These are phyloP conservation scores for Jatropha multifida DNA, from an alignment of 441 rosid species.

Conservation along the genomic window DNA sequence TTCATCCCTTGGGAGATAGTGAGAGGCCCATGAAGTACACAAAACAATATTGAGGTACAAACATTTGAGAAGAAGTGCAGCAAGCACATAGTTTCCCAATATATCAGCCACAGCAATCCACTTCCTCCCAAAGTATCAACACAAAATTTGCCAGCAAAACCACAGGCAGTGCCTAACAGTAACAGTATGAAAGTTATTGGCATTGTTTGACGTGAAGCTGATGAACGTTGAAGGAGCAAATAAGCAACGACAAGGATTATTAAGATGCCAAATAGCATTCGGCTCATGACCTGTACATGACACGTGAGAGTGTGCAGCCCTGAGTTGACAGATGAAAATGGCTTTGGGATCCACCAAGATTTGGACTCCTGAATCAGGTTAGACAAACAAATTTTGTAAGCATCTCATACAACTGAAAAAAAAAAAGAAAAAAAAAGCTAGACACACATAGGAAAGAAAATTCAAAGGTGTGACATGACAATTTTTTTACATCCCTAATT, in stretches of 20 bases:
- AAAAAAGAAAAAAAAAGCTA: neutral
- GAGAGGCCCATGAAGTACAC: conserved; percentile 56
- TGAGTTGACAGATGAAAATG: conserved; percentile 51
- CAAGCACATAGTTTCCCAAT: conserved; percentile 71
- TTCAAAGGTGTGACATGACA: neutral
- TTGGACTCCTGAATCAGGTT: conserved; percentile 41
- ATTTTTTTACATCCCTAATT: neutral
- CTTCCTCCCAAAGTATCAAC: conserved; percentile 82
- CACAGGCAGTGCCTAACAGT: conserved; percentile 66
- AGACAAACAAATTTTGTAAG: neutral
- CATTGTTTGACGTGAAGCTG: conserved; percentile 58
- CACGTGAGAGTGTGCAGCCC: conserved; percentile 51
- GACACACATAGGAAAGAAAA: neutral
- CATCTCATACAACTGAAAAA: neutral
- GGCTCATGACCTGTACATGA: conserved; percentile 56
- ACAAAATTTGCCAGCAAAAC: conserved; percentile 73
- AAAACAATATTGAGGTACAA: conserved; percentile 41
- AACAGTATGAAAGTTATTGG: conserved; percentile 67
- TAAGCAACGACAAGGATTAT: conserved; percentile 56
- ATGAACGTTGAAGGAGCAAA: conserved; percentile 63
- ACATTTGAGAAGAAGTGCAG: conserved; percentile 59
- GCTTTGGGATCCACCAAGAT: conserved; percentile 75
- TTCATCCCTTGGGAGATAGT: conserved; percentile 29
- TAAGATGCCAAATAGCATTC: conserved; percentile 59
- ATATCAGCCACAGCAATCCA: conserved; percentile 64